Base-by-base conservation (phyloP, 192 early-diverging fungal genomes). In the Umbelopsis sp. region DNA sequence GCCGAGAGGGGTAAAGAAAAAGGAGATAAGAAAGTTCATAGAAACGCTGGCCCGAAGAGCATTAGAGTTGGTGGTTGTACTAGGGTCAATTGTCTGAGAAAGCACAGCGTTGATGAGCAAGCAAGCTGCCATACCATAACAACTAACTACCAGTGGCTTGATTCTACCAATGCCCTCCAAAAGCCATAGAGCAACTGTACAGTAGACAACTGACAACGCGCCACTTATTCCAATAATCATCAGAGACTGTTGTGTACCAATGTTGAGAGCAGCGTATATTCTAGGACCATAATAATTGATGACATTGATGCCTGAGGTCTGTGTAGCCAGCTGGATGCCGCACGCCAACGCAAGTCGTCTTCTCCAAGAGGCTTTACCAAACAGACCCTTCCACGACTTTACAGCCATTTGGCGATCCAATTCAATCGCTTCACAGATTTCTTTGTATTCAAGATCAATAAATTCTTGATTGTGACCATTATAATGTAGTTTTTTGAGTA, bases 1-100 rank as follows among this genome's bases (percentile, higher is more conserved):
- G 3, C 92, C 92, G 90, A 91, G 93, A 16, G 91, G 87, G 65
- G 75, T 79, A 23, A 89, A 89, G 64, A 93, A 93, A n/a, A 81
- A 84, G 53, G 78, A 76, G 10, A 91, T 84, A 72, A 91, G 91
- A 30, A 89, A 46, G 71, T 88, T 89, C 35, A 89, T 80, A 66
- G 81, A 82, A 30, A 87, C 80, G 15, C 89, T 84, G 49, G 80
- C 65, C 6, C 65, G 65, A 23, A 66, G 45, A 2, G 65, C 65
- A 66, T 66, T 66, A 23, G 10, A 23, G 45, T 66, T 66, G 18
- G 20, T 66, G 0, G 65, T 46, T 0, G 41, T 66, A 41, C 15
- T 66, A 12, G 65, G 65, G 21, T 66, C 65, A 45, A 66, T 20
- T 23, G 65, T 46, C 20, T 66, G 65, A 13, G 18, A 44, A 23